A percentile compares a stretch with the other conserved stretches of the same genome.
phyloP scores from a whole-genome alignment of 2,329 filamentous ascomycete genomes.

The Xylaria sp. region DNA sequence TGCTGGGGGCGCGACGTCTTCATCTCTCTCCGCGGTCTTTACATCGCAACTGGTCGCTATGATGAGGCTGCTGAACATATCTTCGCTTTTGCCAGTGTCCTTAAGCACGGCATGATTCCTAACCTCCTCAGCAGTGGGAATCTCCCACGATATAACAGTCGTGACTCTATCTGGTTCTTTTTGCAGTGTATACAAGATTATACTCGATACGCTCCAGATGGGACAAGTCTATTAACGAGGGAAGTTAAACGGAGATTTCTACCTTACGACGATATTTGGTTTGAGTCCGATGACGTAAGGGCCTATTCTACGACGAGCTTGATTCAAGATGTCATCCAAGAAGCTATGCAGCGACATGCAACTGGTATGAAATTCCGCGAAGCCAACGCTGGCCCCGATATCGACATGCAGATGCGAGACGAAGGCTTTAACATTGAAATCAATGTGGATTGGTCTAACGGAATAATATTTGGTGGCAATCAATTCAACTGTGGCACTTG shows the following conservation, averaged over 20 bases:
- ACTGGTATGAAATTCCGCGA: constrained; percentile 91
- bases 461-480: constrained; percentile 92
- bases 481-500: constrained; percentile 97
- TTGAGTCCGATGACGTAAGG: constrained; percentile 79
- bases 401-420: constrained; percentile 93
- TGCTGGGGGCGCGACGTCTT: constrained; percentile 99
- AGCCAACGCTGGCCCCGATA: constrained; percentile 86
- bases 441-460: constrained; percentile 88
- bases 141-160: constrained; percentile 90
- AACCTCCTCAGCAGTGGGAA: constrained; percentile 90
- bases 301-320: constrained; percentile 88
- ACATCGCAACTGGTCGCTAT: constrained; percentile 88
- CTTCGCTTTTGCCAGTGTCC: constrained; percentile 89
- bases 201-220: constrained; percentile 80
- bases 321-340: constrained; percentile 89
- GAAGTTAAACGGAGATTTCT: constrained; percentile 86
- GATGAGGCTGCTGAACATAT: constrained; percentile 94
- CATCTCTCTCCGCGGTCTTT: constrained; percentile 92
- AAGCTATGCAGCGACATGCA: constrained; percentile 91
- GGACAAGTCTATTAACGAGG: constrained; percentile 76
- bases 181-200: constrained; percentile 97
- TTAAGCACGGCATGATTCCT: constrained; percentile 98
- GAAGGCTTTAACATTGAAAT: constrained; percentile 94
- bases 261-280: constrained; percentile 96
- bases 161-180: constrained; percentile 98